Conservation (phyloP, 192 early-diverging fungal species). For the Coemansia sp. region DNA sequence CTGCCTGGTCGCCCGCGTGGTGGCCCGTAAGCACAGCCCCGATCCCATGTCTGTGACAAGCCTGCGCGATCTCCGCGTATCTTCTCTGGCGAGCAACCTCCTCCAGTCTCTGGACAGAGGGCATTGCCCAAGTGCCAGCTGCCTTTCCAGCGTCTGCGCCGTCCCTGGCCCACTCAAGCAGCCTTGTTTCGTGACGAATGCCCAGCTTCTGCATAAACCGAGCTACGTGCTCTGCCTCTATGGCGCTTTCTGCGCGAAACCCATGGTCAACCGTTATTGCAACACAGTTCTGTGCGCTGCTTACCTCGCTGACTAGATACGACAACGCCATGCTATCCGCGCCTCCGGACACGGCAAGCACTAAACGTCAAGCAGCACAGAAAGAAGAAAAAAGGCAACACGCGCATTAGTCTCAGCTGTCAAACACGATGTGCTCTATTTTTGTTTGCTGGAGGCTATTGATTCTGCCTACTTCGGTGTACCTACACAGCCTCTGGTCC, state of each 20-base stretch:
- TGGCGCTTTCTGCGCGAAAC: slow-evolving; percentile 36
- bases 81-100: slow-evolving; percentile 37
- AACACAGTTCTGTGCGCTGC: slow-evolving; percentile 21
- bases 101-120: slow-evolving; percentile 30
- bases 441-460: neutral
- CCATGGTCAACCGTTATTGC: slow-evolving; percentile 51
- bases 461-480: too few relatives aligned
- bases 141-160: neutral
- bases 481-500: slow-evolving; percentile 27
- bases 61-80: slow-evolving; percentile 22
- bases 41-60: slow-evolving; percentile 12
- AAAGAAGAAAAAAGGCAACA: neutral
- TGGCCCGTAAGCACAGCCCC: slow-evolving; percentile 44
- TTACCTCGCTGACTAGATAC: slow-evolving; percentile 31
- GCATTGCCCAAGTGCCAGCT: neutral
- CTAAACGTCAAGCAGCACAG: neutral
- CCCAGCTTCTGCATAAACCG: slow-evolving; percentile 28
- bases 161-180: slow-evolving; percentile 18
- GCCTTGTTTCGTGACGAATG: slow-evolving; percentile 28
- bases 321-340: slow-evolving; percentile 55
- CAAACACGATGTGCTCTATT: neutral
- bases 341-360: slow-evolving; percentile 53
- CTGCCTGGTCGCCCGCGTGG: slow-evolving; percentile 51
- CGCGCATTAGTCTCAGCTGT: neutral
- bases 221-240: slow-evolving; percentile 33